These are phyloP conservation scores for Camelina sativa DNA, from an alignment of 345 rosid species.

Conservation along the genomic window DNA sequence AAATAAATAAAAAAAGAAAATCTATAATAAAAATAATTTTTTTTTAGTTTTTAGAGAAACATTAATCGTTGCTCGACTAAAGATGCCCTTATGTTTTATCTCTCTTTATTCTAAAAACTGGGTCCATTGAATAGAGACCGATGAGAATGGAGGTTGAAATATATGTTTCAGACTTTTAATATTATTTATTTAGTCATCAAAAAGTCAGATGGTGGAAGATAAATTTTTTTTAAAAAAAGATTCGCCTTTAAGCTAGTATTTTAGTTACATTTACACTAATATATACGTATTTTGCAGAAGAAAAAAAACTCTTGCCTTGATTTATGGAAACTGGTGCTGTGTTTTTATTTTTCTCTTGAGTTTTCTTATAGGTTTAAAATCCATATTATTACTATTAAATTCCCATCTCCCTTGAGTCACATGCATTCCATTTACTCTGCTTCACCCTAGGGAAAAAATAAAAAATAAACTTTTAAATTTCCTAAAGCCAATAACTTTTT, in stretches of 20 bases:
- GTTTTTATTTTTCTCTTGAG: neutral
- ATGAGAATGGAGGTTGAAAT: constrained; percentile 37
- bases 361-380: neutral
- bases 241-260: constrained; percentile 31
- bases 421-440: constrained; percentile 42
- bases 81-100: too few species aligned
- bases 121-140: constrained; percentile 43
- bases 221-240: constrained; percentile 11
- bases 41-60: too few species aligned
- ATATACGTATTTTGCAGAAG: constrained; percentile 5
- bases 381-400: constrained; percentile 6
- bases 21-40: too few species aligned
- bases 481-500: constrained; percentile 16
- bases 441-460: neutral
- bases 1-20: too few species aligned
- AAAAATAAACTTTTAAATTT: neutral
- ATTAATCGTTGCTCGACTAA: too few species aligned
- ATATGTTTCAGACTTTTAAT: constrained; percentile 33
- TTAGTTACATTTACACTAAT: neutral
- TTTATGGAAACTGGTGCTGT: constrained; percentile 35
- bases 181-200: neutral
- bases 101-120: constrained; percentile 20
- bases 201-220: constrained; percentile 29
- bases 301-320: constrained; percentile 36
- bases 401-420: constrained; percentile 19